Percentiles rank a stretch among this genome's conserved stretches.
These are phyloP conservation scores for Basidiobolus heterosporus DNA, from an alignment of 371 early-diverging fungal species.

Conservation along the genomic window DNA sequence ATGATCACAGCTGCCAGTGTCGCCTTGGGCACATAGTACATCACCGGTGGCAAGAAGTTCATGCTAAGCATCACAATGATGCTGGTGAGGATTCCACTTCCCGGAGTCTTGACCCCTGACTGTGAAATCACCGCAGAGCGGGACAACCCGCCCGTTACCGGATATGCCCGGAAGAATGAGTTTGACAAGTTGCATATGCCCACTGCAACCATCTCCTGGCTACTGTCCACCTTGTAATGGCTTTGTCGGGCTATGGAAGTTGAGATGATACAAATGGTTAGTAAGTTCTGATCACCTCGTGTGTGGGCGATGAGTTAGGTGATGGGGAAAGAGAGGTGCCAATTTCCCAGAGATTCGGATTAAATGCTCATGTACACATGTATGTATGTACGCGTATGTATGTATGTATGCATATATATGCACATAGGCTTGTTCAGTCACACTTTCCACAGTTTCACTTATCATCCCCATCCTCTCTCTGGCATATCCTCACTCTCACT, in stretches of 20 bases:
- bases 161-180: slow-evolving; percentile 64
- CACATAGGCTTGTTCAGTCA: too few relatives aligned
- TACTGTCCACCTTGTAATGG: slow-evolving; percentile 27
- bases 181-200: slow-evolving; percentile 64
- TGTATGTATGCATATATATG: too few relatives aligned
- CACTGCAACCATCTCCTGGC: slow-evolving; percentile 71
- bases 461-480: too few relatives aligned
- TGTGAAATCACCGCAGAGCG: slow-evolving; percentile 67
- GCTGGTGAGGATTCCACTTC: slow-evolving; percentile 54
- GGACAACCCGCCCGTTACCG: slow-evolving; percentile 76
- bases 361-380: too few relatives aligned
- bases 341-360: too few relatives aligned
- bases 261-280: slow-evolving; percentile 48
- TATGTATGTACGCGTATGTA: too few relatives aligned
- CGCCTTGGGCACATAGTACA: slow-evolving; percentile 67
- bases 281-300: slow-evolving; percentile 55
- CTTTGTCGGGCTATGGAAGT: slow-evolving; percentile 37
- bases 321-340: too few relatives aligned
- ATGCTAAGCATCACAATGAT: slow-evolving; percentile 55
- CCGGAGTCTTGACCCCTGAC: slow-evolving; percentile 62
- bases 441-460: too few relatives aligned
- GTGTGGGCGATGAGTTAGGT: slow-evolving; percentile 2
- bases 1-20: slow-evolving; percentile 46
- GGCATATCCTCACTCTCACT: too few relatives aligned
- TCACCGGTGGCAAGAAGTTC: slow-evolving; percentile 59